phyloP scores from a whole-genome alignment of 169 alveolate genomes.

The Plasmodium adleri region DNA sequence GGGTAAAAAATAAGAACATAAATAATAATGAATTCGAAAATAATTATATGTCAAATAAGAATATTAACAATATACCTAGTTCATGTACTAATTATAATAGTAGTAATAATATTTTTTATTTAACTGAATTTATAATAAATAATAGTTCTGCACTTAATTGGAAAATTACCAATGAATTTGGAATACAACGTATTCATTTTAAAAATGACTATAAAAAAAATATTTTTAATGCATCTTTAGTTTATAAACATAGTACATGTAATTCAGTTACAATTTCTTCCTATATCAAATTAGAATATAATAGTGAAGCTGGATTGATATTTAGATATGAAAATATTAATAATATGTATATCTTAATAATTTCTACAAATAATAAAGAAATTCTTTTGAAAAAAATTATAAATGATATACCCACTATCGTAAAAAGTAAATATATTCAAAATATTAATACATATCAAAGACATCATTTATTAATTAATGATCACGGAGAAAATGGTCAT shows the following conservation, averaged over 20 bases:
- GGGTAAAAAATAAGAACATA: background rate
- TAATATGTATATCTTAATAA: slow-evolving; percentile 52
- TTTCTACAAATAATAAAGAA: slow-evolving; percentile 41
- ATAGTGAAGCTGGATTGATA: slow-evolving; percentile 58
- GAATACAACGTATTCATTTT: slow-evolving; percentile 28
- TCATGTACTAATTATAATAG: slow-evolving; percentile 15
- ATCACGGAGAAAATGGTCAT: slow-evolving; percentile 48
- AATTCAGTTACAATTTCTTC: slow-evolving; percentile 31
- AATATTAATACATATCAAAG: slow-evolving; percentile 60
- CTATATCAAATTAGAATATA: slow-evolving; percentile 48
- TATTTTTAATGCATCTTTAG: slow-evolving; percentile 7
- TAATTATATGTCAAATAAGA: no score
- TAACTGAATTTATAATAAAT: slow-evolving; percentile 32
- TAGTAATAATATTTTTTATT: background rate
- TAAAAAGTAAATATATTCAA: slow-evolving; percentile 26
- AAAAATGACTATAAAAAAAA: slow-evolving; percentile 14
- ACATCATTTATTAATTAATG: slow-evolving; percentile 44
- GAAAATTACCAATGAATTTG: slow-evolving; percentile 50
- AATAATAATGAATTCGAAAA: background rate
- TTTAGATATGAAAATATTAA: slow-evolving; percentile 61
- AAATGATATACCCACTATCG: slow-evolving; percentile 29
- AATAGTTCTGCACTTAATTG: slow-evolving; percentile 20
- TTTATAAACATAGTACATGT: slow-evolving; percentile 43
- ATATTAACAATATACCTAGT: no score
- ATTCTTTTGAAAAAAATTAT: slow-evolving; percentile 30